Evolutionary conservation across 345 rosid species (phyloP).

Genomic region (Eutrema japonicum): DNA sequence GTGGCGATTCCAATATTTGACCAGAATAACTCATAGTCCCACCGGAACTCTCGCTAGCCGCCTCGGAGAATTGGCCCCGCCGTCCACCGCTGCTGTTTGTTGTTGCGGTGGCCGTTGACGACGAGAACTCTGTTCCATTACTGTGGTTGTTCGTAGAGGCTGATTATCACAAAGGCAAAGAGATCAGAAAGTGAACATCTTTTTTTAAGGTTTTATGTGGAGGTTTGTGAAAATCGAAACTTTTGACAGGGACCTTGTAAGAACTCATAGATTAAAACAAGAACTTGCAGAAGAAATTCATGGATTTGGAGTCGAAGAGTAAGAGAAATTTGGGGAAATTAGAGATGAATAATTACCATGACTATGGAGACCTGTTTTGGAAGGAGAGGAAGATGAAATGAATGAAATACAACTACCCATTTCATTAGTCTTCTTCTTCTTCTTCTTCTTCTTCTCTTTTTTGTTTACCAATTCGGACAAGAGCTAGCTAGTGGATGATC

Average conservation of each 20-base stretch:
- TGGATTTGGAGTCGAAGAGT: neutral
- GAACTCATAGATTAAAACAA: neutral
- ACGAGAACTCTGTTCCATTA: conserved; percentile 45
- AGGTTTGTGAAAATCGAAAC: neutral
- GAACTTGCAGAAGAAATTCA: neutral
- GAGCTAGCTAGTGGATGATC: conserved; percentile 29
- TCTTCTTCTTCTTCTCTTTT: conserved; percentile 21
- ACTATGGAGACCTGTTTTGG: conserved; percentile 21
- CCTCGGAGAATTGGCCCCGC: conserved; percentile 53
- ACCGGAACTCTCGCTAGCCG: conserved; percentile 46
- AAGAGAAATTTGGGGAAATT: neutral
- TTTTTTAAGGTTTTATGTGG: neutral
- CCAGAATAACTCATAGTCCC: conserved; percentile 36
- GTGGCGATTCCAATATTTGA: conserved; percentile 44
- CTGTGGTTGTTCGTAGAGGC: conserved; percentile 36
- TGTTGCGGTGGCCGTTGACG: conserved; percentile 30
- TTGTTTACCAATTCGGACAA: conserved; percentile 32
- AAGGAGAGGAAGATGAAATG: conserved; percentile 24
- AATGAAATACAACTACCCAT: conserved; percentile 34
- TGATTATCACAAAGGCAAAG: conserved; percentile 16
- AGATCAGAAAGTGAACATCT: conserved; percentile 12
- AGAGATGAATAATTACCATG: conserved; percentile 29
- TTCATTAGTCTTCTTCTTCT: conserved; percentile 19
- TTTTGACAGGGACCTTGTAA: no score
- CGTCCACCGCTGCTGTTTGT: conserved; percentile 48